Conservation (phyloP, 1,284 basidiomycete species). For the Boletellus deceptivus region DNA sequence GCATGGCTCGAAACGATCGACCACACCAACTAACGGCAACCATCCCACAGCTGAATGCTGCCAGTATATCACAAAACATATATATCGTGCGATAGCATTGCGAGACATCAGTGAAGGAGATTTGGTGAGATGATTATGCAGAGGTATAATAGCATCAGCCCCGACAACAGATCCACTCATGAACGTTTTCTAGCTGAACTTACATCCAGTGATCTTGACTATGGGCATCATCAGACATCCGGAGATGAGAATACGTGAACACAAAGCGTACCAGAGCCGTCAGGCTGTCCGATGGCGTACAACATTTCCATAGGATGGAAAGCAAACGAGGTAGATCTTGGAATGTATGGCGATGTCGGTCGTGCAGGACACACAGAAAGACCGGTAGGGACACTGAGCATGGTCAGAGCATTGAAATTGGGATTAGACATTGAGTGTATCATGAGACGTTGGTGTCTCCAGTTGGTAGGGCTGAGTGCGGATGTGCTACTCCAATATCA, state of each 20-base stretch:
- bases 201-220: slow-evolving; percentile 50
- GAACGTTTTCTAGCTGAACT: slow-evolving; percentile 26
- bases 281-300: slow-evolving; percentile 67
- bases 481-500: slow-evolving; percentile 50
- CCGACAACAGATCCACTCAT: neutral
- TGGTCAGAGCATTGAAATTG: slow-evolving; percentile 40
- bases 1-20: too few species aligned
- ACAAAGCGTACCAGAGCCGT: slow-evolving; percentile 63
- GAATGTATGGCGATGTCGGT: slow-evolving; percentile 57
- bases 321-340: slow-evolving; percentile 58
- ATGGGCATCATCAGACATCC: slow-evolving; percentile 9
- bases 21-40: too few species aligned
- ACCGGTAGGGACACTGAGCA: slow-evolving; percentile 52
- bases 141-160: neutral
- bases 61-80: neutral
- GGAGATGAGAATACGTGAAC: neutral
- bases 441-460: slow-evolving; percentile 60
- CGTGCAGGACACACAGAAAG: slow-evolving; percentile 53
- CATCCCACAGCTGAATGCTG: too few species aligned
- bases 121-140: slow-evolving; percentile 11
- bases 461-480: slow-evolving; percentile 54
- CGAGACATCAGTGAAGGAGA: slow-evolving; percentile 6
- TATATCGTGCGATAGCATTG: slow-evolving; percentile 13
- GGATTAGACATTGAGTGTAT: slow-evolving; percentile 54
- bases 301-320: slow-evolving; percentile 85